phyloP scores from a whole-genome alignment of 2,329 filamentous ascomycete species.

The Ophiocordyceps robertsii region DNA sequence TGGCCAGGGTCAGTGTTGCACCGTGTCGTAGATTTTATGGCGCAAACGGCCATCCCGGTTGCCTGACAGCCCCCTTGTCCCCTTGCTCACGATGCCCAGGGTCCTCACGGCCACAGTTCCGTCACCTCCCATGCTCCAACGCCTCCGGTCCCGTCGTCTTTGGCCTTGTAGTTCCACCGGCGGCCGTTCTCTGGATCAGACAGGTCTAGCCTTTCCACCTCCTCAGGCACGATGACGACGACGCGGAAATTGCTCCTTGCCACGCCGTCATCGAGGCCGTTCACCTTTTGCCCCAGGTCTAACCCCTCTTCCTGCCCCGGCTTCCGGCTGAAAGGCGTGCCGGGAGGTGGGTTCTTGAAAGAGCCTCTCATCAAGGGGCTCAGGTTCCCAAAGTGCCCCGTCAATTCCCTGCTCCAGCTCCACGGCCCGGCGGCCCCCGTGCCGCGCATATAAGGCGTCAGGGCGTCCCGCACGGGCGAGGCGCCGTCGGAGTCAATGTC shows the following conservation, averaged over 20 bases:
- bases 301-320: slow-evolving; percentile 21
- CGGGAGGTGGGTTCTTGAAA: slow-evolving; percentile 61
- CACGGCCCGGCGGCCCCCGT: slow-evolving; percentile 35
- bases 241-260: slow-evolving; percentile 70
- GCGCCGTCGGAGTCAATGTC: slow-evolving; percentile 40
- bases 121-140: slow-evolving; percentile 48
- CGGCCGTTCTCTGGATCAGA: slow-evolving; percentile 48
- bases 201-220: slow-evolving; percentile 64
- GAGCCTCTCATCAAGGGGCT: slow-evolving; percentile 66
- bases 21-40: no score
- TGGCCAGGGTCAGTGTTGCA: no score
- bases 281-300: slow-evolving; percentile 49
- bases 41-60: no score
- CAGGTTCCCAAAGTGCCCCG: slow-evolving; percentile 81
- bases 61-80: no score
- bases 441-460: slow-evolving; percentile 49
- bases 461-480: slow-evolving; percentile 41
- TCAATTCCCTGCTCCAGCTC: slow-evolving; percentile 70
- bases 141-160: slow-evolving; percentile 13
- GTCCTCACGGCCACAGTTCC: slow-evolving; percentile 51
- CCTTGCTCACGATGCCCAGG: no score
- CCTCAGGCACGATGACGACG: slow-evolving; percentile 65
- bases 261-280: slow-evolving; percentile 54
- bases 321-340: slow-evolving; percentile 41
- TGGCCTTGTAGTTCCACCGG: slow-evolving; percentile 54